phyloP scores from a whole-genome alignment of 306 rosid genomes.

The Trichosanthes truncata region DNA sequence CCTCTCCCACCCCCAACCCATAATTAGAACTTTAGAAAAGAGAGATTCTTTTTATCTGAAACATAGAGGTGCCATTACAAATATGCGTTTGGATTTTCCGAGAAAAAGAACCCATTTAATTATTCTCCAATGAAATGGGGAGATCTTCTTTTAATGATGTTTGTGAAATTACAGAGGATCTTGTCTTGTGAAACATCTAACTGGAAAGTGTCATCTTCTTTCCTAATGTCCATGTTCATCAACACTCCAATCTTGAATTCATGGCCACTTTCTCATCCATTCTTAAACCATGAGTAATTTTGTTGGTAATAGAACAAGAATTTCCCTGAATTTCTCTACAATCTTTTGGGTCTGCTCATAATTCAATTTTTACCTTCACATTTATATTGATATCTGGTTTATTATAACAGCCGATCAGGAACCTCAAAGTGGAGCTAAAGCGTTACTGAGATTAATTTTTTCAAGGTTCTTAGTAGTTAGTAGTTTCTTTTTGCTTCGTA shows the following conservation, averaged over 20 bases:
- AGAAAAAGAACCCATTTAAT: not conserved
- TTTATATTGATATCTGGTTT: not conserved
- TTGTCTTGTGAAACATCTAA: not conserved
- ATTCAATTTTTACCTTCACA: not conserved
- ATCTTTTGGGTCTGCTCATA: not conserved
- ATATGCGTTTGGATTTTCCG: not conserved
- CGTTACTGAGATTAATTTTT: no score
- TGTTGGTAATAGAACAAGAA: not conserved
- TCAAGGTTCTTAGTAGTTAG: no score
- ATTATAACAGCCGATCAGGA: constrained; percentile 12
- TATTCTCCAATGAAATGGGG: not conserved
- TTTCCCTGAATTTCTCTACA: not conserved
- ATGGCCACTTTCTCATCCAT: not conserved
- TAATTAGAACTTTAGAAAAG: not conserved
- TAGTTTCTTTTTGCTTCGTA: no score
- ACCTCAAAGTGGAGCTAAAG: constrained; percentile 18
- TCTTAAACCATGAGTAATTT: not conserved
- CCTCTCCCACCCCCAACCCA: not conserved
- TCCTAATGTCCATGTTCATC: not conserved
- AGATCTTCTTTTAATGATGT: not conserved
- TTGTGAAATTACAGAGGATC: not conserved
- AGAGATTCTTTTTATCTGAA: not conserved
- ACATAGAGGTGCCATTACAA: not conserved
- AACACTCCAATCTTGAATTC: not conserved
- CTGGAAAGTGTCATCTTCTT: not conserved